These are phyloP conservation scores for Rubroshorea leprosula DNA, from an alignment of 345 rosid genomes.

Conservation along the genomic window DNA sequence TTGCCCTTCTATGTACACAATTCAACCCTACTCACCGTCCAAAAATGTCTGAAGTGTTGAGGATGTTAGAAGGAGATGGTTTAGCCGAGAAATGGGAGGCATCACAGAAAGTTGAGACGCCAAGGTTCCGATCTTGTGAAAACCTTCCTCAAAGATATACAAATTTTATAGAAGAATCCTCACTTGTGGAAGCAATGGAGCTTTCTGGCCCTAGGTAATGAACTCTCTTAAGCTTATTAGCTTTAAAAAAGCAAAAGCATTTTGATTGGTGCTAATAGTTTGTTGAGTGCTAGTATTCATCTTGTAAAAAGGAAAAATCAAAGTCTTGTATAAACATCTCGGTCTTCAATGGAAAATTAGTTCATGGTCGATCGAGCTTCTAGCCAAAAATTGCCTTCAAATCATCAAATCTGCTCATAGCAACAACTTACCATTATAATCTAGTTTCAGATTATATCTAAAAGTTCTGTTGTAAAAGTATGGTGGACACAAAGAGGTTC, in stretches of 20 bases:
- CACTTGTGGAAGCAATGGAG: slow-evolving; percentile 96
- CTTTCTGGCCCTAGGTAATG: slow-evolving; percentile 88
- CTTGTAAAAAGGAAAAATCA: slow-evolving; percentile 33
- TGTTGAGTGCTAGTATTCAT: slow-evolving; percentile 33
- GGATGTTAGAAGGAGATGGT: slow-evolving; percentile 84
- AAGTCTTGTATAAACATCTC: slow-evolving; percentile 23
- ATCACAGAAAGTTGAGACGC: slow-evolving; percentile 45
- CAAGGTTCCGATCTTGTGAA: slow-evolving; percentile 41
- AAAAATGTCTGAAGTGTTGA: slow-evolving; percentile 68
- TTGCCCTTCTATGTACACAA: slow-evolving; percentile 73
- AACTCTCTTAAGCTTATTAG: not conserved
- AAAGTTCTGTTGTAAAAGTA: no score
- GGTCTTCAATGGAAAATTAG: slow-evolving; percentile 14
- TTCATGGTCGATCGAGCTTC: slow-evolving; percentile 2
- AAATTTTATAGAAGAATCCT: slow-evolving; percentile 81
- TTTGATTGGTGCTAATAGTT: slow-evolving; percentile 26
- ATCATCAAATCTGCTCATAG: no score
- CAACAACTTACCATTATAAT: no score
- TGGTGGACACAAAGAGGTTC: no score
- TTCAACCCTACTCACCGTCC: slow-evolving; percentile 66
- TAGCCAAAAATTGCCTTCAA: no score
- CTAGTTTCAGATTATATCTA: no score
- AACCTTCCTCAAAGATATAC: slow-evolving; percentile 48
- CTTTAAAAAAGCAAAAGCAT: slow-evolving; percentile 10
- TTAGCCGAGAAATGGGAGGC: slow-evolving; percentile 86